phyloP scores from a whole-genome alignment of 352 stramenopile species.

The Phytophthora podocarpi region DNA sequence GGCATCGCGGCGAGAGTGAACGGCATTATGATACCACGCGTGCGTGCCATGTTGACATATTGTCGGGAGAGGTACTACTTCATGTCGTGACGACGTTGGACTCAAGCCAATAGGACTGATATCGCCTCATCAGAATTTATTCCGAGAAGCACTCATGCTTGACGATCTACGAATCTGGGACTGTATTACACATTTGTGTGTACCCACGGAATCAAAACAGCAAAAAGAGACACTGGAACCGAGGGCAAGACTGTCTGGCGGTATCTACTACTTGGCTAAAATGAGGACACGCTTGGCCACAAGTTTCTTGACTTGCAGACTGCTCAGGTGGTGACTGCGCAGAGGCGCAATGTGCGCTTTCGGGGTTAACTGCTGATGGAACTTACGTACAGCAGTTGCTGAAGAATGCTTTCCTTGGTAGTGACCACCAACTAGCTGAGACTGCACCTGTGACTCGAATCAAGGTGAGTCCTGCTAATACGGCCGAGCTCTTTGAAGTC shows the following conservation, averaged over 20 bases:
- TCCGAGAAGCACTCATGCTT: neutral
- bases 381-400: conserved; percentile 1
- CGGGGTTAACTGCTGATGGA: neutral
- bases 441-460: conserved; percentile 1
- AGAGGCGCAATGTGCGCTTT: neutral
- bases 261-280: conserved; percentile 15
- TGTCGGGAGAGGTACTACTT: conserved; percentile 7
- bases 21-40: neutral
- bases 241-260: neutral
- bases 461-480: neutral
- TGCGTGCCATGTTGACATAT: neutral
- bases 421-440: neutral
- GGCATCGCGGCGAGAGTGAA: neutral
- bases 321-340: neutral
- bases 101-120: neutral
- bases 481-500: neutral
- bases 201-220: conserved; percentile 3
- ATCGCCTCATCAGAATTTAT: neutral
- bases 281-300: conserved; percentile 3
- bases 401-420: conserved; percentile 2
- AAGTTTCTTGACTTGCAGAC: conserved; percentile 6
- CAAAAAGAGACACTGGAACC: conserved; percentile 8
- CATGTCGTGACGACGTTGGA: conserved; percentile 2
- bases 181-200: conserved; percentile 2
- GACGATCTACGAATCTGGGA: conserved; percentile 10